Evolutionary conservation across 352 stramenopile species (phyloP).

Genomic region (Phytophthora pini): DNA sequence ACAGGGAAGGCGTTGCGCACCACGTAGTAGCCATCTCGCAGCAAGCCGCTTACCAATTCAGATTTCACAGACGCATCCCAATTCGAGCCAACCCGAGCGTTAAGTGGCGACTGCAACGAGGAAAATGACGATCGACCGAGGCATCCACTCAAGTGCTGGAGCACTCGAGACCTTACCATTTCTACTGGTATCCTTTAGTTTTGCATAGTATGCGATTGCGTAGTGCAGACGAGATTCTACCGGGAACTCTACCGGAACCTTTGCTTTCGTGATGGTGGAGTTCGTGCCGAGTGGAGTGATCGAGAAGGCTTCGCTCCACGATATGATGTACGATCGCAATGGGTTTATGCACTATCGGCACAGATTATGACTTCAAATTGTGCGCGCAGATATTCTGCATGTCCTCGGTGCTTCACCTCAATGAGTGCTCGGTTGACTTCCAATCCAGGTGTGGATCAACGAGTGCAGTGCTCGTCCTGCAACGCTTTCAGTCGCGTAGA

Average conservation of each 20-base stretch:
- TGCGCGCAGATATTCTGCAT: slow-evolving; percentile 52
- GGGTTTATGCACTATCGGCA: neutral
- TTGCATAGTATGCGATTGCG: slow-evolving; percentile 18
- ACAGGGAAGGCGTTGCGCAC: slow-evolving; percentile 55
- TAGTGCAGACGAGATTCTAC: neutral
- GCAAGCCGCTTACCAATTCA: slow-evolving; percentile 32
- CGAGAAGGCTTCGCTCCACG: slow-evolving; percentile 51
- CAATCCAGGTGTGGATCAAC: neutral
- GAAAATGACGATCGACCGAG: slow-evolving; percentile 7
- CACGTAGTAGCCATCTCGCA: slow-evolving; percentile 63
- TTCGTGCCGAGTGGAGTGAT: slow-evolving; percentile 58
- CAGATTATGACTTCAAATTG: neutral
- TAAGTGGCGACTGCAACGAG: slow-evolving; percentile 14
- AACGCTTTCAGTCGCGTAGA: slow-evolving; percentile 11
- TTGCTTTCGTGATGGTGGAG: slow-evolving; percentile 17
- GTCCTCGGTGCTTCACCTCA: slow-evolving; percentile 53
- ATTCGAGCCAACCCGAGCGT: slow-evolving; percentile 14
- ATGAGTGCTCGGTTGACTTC: slow-evolving; percentile 23
- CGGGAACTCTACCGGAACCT: no score
- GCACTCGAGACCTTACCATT: slow-evolving; percentile 5
- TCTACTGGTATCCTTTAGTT: slow-evolving; percentile 12
- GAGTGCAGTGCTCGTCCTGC: slow-evolving; percentile 44
- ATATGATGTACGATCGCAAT: slow-evolving; percentile 57
- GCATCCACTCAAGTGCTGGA: neutral
- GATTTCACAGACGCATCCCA: slow-evolving; percentile 47